phyloP scores from a whole-genome alignment of 2,329 filamentous ascomycete species.

The Arthrinium phaeospermum region DNA sequence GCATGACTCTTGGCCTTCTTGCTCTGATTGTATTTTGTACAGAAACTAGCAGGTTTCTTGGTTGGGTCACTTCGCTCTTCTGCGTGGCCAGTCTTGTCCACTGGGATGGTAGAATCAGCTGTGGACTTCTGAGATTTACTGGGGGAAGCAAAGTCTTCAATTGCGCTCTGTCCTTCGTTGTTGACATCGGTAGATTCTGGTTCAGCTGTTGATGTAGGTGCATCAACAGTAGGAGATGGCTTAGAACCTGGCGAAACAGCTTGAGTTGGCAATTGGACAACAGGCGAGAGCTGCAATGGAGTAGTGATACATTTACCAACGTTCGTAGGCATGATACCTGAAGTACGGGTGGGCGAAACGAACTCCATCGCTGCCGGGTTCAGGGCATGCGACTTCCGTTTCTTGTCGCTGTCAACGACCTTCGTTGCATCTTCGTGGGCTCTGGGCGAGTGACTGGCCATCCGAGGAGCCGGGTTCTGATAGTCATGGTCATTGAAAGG shows the following conservation, averaged over 20 bases:
- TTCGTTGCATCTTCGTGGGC: not conserved
- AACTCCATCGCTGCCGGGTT: slow-evolving; percentile 13
- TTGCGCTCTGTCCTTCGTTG: not conserved
- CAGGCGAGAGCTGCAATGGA: not conserved
- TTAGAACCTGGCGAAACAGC: not conserved
- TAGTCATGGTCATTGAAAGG: not conserved
- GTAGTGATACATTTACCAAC: not conserved
- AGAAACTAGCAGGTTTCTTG: not conserved
- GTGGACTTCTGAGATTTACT: not conserved
- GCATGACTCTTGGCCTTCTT: not conserved
- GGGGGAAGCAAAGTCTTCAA: not conserved
- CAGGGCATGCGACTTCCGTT: not conserved
- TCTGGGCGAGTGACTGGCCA: not conserved
- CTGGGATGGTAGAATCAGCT: not conserved
- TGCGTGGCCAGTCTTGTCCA: not conserved
- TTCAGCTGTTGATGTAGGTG: not conserved
- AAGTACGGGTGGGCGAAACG: not conserved
- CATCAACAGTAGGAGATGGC: not conserved
- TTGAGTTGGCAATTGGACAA: too few species aligned
- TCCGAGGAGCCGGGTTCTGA: not conserved
- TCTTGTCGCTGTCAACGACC: not conserved
- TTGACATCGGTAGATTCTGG: not conserved
- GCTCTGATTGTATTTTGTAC: not conserved
- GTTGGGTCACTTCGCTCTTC: not conserved
- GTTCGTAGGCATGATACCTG: not conserved